Evolutionary conservation across 2,329 filamentous ascomycete species (phyloP).

Genomic region (Cladophialophora bantiana): DNA sequence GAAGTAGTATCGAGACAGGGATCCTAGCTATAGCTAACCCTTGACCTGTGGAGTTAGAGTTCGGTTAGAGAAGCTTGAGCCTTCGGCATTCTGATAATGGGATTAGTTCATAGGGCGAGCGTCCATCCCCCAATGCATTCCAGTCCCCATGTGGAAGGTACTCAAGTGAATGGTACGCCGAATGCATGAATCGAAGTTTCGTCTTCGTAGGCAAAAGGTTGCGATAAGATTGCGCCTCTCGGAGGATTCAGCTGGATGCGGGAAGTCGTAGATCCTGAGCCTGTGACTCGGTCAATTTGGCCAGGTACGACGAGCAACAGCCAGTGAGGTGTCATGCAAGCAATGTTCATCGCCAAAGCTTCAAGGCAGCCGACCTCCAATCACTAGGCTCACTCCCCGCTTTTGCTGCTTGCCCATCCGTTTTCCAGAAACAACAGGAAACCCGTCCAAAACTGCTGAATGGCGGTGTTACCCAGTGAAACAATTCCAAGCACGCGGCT

Average conservation of each 20-base stretch:
- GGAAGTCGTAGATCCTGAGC: constrained; percentile 8
- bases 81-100: constrained; percentile 2
- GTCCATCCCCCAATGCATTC: background rate
- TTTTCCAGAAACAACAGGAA: constrained; percentile 3
- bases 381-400: background rate
- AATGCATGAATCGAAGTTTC: constrained; percentile 7
- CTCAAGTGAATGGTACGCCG: constrained; percentile 4
- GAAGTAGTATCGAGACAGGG: constrained; percentile 32
- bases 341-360: constrained; percentile 4
- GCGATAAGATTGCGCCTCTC: constrained; percentile 27
- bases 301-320: constrained; percentile 7
- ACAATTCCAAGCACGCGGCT: background rate
- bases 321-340: constrained; percentile 9
- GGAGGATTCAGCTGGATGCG: constrained; percentile 10
- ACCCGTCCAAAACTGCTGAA: background rate
- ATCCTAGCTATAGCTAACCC: constrained; percentile 12
- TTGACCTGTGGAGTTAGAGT: constrained; percentile 4
- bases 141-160: constrained; percentile 22
- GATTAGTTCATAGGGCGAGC: constrained; percentile 6
- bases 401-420: background rate
- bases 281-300: constrained; percentile 18
- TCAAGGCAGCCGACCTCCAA: constrained; percentile 3
- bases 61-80: constrained; percentile 16
- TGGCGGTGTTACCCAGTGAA: background rate
- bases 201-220: background rate